Evolutionary conservation across 441 rosid genomes (phyloP).

Genomic region (Raphanus hybrid): DNA sequence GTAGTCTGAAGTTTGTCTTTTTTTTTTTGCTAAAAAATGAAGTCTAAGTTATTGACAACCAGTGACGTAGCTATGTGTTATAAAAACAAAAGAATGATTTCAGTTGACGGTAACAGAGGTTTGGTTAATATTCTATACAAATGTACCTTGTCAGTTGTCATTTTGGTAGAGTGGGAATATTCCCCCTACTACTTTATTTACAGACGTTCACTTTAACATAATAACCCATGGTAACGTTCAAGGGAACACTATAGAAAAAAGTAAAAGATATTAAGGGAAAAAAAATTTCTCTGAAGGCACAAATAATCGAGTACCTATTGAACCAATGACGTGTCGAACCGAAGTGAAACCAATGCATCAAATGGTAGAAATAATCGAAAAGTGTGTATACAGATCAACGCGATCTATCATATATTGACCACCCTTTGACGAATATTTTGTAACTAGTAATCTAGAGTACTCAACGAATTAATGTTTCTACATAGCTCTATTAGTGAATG

Average conservation of each 20-base stretch:
- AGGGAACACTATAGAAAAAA: not conserved
- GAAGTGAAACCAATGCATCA: slow-evolving; percentile 12
- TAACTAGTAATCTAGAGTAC: not conserved
- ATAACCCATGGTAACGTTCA: slow-evolving; percentile 7
- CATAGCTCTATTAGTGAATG: not conserved
- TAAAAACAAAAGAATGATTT: slow-evolving; percentile 30
- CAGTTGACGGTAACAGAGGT: slow-evolving; percentile 23
- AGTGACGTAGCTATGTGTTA: not conserved
- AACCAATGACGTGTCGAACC: not conserved
- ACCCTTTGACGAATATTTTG: not conserved
- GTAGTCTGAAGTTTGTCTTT: not conserved
- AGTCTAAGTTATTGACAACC: not conserved
- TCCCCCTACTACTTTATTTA: slow-evolving; percentile 13
- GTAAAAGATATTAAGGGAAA: not conserved
- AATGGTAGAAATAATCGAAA: slow-evolving; percentile 1
- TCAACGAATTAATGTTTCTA: not conserved
- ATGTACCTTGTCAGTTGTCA: not conserved
- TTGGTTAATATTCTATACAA: not conserved
- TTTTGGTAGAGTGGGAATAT: slow-evolving; percentile 27
- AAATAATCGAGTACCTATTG: not conserved
- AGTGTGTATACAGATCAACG: not conserved
- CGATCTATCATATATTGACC: not conserved
- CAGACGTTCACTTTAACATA: slow-evolving; percentile 4
- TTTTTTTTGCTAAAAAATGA: too few species aligned
- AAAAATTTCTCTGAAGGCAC: not conserved